Evolutionary conservation across 305 asterid genomes (phyloP), one percentile per base, ranked within the genome.

Genomic region (Salvia sclarea): DNA sequence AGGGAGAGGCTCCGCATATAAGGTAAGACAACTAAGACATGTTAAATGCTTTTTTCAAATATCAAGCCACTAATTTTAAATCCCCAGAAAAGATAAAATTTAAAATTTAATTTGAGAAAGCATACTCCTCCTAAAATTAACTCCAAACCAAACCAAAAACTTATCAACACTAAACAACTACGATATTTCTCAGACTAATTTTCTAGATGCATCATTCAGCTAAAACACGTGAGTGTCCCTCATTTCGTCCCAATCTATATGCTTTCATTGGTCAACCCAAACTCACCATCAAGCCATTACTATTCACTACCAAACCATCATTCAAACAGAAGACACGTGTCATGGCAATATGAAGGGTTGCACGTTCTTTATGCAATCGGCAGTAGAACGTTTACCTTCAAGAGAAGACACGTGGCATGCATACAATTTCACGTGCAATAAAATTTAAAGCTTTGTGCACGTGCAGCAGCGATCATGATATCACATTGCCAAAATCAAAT

Each of bases 111-210:
- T 25, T 18, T 44, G 52, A 17, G 31, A 38, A 49, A 8, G 11
- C 13, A 24, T 8, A 30, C 0, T 73, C 58, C 38, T 61, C 69
- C 49, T 17, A 65, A 45, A 44, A n/a, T 53, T 11, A 65, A 73
- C 50, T 50, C 31, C 48, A 73, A 3, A 49, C 22, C 43, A 37
- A 65, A 38, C 47, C 21, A 38, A 60, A 37, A 12, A 22, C 55
- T 65, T 56, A 31, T 17, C 48, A 17, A 48, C 28, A 56, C 35
- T 65, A 31, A 55, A 55, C 13, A 37, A 10, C 49, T 37, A 49
- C 6, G 10, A 37, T 21, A 41, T 14, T 47, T 21, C 25, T 68
- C 35, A 16, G 25, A 61, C 14, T 71, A n/a, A 53, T 38, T 52
- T 41, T 53, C 21, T n/a, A 31, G 11, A 43, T 65, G 64, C 66